Percentiles rank a stretch among this genome's conserved stretches.
These are phyloP conservation scores for Chlorella sp. DNA, from an alignment of 139 green algal species.

Conservation along the genomic window DNA sequence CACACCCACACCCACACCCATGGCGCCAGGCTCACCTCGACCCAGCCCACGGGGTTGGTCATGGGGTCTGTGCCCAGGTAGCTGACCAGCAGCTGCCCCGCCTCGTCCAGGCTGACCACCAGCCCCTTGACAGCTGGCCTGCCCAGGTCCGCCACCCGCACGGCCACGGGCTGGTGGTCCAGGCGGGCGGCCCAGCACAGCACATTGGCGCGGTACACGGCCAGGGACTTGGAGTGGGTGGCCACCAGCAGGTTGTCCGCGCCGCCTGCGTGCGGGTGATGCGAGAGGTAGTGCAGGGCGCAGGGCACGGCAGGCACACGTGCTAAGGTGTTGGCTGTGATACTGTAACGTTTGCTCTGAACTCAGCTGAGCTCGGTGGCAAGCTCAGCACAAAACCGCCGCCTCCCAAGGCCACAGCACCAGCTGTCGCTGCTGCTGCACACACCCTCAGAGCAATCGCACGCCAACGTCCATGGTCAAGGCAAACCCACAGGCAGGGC, in stretches of 20 bases:
- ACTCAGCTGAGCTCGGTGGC: no score
- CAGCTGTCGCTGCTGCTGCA: no score
- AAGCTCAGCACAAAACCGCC: no score
- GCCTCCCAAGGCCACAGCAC: no score
- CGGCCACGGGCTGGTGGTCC: constrained; percentile 39
- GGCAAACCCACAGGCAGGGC: no score
- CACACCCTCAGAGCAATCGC: no score
- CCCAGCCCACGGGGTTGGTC: constrained; percentile 27
- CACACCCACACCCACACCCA: constrained; percentile 1
- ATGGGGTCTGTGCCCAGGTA: constrained; percentile 61
- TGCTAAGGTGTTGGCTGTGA: no score
- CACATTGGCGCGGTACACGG: constrained; percentile 40
- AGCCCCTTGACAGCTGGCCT: background rate
- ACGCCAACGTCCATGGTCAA: no score
- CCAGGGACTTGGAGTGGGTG: constrained; percentile 44
- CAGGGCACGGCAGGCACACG: no score
- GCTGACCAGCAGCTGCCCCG: constrained; percentile 31
- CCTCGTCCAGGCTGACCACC: constrained; percentile 27
- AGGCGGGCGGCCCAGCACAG: constrained; percentile 46
- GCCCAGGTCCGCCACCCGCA: constrained; percentile 8
- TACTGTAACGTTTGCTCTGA: no score
- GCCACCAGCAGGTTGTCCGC: constrained; percentile 53
- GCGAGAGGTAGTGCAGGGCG: no score
- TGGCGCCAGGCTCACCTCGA: constrained; percentile 23
- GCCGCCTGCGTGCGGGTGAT: no score